Base-by-base conservation (phyloP, 257 asterid species). In the Nicotiana sylvestris region DNA sequence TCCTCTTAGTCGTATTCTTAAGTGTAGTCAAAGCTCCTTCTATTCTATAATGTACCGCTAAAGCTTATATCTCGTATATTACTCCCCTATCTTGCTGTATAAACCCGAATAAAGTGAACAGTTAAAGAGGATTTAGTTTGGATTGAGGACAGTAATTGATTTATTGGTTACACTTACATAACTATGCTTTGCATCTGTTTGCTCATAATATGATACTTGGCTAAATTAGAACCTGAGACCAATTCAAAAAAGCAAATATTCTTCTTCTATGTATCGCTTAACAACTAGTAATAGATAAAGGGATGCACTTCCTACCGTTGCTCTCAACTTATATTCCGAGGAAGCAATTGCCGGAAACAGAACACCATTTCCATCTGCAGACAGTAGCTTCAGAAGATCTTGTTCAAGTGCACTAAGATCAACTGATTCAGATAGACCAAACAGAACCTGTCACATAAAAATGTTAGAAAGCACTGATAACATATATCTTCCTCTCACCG, bases 281-380 rank as follows among this genome's bases (percentile, higher is more conserved):
- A 30, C 16, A 66, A 66, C 72, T 29, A 65, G 46, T 72, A 64
- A 51, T 27, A 27, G 43, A 76, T 51, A 49, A 49, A 51, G 64
- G 80, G 62, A 74, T 76, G 17, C 17, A 60, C 56, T 84, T 76
- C 92, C 65, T 88, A 96, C 99, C 60, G 98, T 93, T 49, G 93
- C 93, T 90, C 99, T 92, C 84, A 96, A 77, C 87, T 91, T 93
- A 92, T 89, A 92, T 87, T 93, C 92, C 1, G 94, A 46, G 49
- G 98, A 94, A 72, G 94, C 97, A 83, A 90, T 78, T 15, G 98
- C 95, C 6, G 93, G 99, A 80, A 82, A 88, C 80, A 78, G 76
- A 80, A 82, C 43, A 68, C 85, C 83, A 58, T 79, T 87, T 79
- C 87, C 88, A 78, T 89, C 95, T 49, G 87, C 89, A 32, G 94